phyloP scores from a whole-genome alignment of 345 rosid species.

The Eucalyptus tenuipes region DNA sequence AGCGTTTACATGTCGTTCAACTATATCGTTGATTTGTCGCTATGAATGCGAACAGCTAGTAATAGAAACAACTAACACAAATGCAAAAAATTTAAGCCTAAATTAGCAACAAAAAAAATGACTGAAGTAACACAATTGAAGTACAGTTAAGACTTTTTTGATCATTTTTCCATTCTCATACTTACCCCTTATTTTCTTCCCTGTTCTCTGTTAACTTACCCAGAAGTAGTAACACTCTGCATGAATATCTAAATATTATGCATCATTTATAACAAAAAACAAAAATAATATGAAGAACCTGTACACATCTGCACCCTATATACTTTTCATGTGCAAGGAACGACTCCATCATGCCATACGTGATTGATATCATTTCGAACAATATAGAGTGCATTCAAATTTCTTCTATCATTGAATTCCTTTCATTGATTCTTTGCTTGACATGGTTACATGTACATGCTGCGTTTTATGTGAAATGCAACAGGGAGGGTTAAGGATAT shows the following conservation, averaged over 20 bases:
- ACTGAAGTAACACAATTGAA: no score
- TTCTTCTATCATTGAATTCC: not conserved
- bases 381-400: not conserved
- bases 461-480: not conserved
- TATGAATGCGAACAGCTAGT: no score
- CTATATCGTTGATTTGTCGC: no score
- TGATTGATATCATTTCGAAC: no score
- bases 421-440: not conserved
- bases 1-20: no score
- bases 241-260: not conserved
- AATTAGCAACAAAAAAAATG: no score
- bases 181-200: no score
- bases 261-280: not conserved
- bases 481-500: not conserved
- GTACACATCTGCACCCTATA: not conserved
- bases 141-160: no score
- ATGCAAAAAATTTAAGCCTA: no score
- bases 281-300: not conserved
- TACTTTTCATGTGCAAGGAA: rapidly evolving
- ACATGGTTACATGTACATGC: not conserved
- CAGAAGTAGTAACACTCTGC: not conserved
- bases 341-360: no score
- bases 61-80: no score
- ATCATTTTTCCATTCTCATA: no score
- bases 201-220: not conserved